A percentile compares a stretch with the other conserved stretches of the same genome.
Evolutionary conservation across 768 basidiomycete genomes (phyloP).

Genomic region (Kwoniella sp.): DNA sequence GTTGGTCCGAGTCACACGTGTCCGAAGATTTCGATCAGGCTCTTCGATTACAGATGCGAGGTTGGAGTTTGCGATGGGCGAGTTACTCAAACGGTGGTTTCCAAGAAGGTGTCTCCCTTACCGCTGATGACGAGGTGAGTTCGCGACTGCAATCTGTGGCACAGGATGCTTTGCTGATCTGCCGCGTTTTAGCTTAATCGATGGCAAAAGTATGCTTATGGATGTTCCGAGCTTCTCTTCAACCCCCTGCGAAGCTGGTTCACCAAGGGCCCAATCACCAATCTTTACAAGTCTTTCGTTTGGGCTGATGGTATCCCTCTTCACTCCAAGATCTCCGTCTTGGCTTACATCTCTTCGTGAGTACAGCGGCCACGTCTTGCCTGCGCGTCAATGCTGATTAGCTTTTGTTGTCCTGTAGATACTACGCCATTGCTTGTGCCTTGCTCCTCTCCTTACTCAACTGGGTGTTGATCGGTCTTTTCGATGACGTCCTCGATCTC

Average conservation of each 20-base stretch:
- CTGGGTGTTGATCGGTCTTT: constrained; percentile 69
- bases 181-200: constrained; percentile 60
- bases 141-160: background rate
- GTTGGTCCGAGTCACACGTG: constrained; percentile 80
- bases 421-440: constrained; percentile 63
- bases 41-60: constrained; percentile 63
- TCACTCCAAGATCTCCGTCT: constrained; percentile 63
- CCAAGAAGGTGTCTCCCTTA: constrained; percentile 88
- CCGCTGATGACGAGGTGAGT: constrained; percentile 78
- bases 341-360: constrained; percentile 60
- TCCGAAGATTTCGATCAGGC: constrained; percentile 62
- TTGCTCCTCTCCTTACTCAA: constrained; percentile 68
- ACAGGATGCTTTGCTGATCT: background rate
- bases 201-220: constrained; percentile 71
- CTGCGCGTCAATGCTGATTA: too few relatives aligned
- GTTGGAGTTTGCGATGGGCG: constrained; percentile 60
- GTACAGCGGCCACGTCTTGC: too few relatives aligned
- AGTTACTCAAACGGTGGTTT: constrained; percentile 83
- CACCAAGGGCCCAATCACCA: constrained; percentile 74
- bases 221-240: constrained; percentile 67
- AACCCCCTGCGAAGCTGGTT: constrained; percentile 80
- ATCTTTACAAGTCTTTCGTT: constrained; percentile 53
- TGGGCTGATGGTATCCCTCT: constrained; percentile 59
- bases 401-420: constrained; percentile 14
- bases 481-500: constrained; percentile 46